These are phyloP conservation scores for Thraustotheca clavata DNA, from an alignment of 352 stramenopile genomes.

Conservation along the genomic window DNA sequence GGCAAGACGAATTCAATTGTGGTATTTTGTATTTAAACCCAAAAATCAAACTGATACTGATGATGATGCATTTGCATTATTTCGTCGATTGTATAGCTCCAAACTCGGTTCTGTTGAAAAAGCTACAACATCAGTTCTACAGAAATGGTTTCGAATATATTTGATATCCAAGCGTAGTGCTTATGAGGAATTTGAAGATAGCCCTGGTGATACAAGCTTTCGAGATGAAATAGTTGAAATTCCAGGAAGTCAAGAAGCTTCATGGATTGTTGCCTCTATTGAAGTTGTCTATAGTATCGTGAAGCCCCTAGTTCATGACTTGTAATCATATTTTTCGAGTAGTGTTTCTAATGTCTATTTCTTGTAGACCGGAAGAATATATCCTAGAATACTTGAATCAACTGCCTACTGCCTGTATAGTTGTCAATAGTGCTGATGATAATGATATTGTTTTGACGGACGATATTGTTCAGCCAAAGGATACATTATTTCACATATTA, in stretches of 20 bases:
- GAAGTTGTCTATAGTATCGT: neutral
- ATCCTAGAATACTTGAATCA: neutral
- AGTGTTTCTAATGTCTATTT: neutral
- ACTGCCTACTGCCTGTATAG: neutral
- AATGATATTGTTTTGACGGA: neutral
- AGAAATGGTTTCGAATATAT: neutral
- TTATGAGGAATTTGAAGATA: too few species aligned
- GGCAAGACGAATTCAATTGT: neutral
- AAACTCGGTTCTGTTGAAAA: neutral
- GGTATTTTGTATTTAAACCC: neutral
- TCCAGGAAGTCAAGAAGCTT: neutral
- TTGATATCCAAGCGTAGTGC: neutral
- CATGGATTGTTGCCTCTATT: neutral
- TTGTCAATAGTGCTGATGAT: neutral
- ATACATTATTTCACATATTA: slow-evolving; percentile 5
- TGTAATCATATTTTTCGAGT: neutral
- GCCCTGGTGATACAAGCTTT: too few species aligned
- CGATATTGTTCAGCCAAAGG: neutral
- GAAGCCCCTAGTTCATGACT: neutral
- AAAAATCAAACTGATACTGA: neutral
- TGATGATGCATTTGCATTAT: neutral
- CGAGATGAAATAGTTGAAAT: neutral
- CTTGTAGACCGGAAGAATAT: neutral
- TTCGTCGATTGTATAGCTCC: neutral
- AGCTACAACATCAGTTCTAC: neutral